Percentiles rank a stretch among this genome's conserved stretches.
These are phyloP conservation scores for Oxyria digyna DNA, from an alignment of 148 eudicot species.

Conservation along the genomic window DNA sequence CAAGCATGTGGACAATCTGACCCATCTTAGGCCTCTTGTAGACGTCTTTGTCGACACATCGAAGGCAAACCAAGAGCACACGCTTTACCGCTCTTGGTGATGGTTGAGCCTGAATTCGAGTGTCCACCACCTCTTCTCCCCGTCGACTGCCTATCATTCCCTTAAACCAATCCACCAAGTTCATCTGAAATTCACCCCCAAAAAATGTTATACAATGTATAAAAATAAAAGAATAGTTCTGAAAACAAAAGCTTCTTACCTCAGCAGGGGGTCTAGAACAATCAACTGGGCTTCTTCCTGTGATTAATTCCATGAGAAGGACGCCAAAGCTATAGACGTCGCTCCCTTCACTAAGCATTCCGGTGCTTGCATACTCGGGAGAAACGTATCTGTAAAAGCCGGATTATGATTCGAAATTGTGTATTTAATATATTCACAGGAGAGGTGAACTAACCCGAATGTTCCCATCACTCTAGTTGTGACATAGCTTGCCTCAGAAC, in stretches of 20 bases:
- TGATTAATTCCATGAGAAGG: constrained; percentile 79
- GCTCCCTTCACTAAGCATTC: constrained; percentile 88
- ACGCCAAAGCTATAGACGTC: constrained; percentile 93
- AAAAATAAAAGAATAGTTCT: neutral
- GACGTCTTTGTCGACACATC: constrained; percentile 83
- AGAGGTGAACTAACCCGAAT: constrained; percentile 61
- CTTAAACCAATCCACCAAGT: constrained; percentile 96
- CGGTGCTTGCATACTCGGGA: constrained; percentile 96
- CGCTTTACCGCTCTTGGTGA: constrained; percentile 71
- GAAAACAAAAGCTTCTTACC: constrained; percentile 25
- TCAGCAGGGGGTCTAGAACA: constrained; percentile 89
- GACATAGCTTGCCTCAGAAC: constrained; percentile 78
- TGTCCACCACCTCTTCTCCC: constrained; percentile 71
- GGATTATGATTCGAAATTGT: neutral
- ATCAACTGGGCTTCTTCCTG: constrained; percentile 87
- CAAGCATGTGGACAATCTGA: constrained; percentile 96
- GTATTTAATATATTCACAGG: neutral
- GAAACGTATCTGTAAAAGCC: constrained; percentile 62
- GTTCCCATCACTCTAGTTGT: constrained; percentile 99
- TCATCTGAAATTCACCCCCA: constrained; percentile 47
- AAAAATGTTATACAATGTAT: neutral
- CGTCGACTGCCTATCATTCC: constrained; percentile 74
- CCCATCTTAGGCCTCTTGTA: constrained; percentile 93
- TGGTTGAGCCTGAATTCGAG: constrained; percentile 41
- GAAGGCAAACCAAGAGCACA: constrained; percentile 72